Base-by-base conservation (phyloP, 306 rosid species). In the Corylus heterophylla region DNA sequence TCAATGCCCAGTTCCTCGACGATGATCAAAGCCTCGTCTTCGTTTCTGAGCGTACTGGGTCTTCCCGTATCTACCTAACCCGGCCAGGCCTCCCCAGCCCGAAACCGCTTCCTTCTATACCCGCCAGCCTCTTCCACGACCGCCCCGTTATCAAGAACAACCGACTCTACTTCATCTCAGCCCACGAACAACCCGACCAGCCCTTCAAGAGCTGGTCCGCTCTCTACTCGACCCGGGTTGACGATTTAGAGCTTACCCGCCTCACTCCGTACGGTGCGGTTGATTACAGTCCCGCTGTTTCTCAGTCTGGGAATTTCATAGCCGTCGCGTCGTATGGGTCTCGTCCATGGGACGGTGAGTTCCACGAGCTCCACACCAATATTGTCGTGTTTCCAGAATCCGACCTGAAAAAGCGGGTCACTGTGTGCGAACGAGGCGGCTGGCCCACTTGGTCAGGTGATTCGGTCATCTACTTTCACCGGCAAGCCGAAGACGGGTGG, bases 391-490 rank as follows among this genome's bases (percentile, higher is more conserved):
- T 92, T 64, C 56, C 73, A 8, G 85, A 74, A 0, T 83, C 89
- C 0, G 54, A 80, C 2, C 91, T 90, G 4, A 69, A 9, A 16
- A 54, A 71, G 25, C 89, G 96, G 0, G 29, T 84, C 0, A 69
- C 75, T 3, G 77, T 89, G 76, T 78, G 88, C 44, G 77, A 85
- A 22, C 84, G 70, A 56, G 98, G 98, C 1, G 97, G 98, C 12
- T 94, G 98, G 97, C 98, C 98, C 18, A 84, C 98, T 5, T 94
- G 97, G 97, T 91, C 80, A 10, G 86, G 86, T 4, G 97, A 92
- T 59, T 74, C 89, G 0, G 83, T 82, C 0, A 16, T 94, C n/a
- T 94, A 85, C 81, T 94, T 91, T 37, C 98, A 94, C 55, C 83
- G 88, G 37, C 73, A 66, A 55, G 91, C 90, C 1, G 89, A 90